A percentile compares a stretch with the other conserved stretches of the same genome.
phyloP scores from a whole-genome alignment of 2,329 filamentous ascomycete species.

The Cladosporium austrohemisphaericum region DNA sequence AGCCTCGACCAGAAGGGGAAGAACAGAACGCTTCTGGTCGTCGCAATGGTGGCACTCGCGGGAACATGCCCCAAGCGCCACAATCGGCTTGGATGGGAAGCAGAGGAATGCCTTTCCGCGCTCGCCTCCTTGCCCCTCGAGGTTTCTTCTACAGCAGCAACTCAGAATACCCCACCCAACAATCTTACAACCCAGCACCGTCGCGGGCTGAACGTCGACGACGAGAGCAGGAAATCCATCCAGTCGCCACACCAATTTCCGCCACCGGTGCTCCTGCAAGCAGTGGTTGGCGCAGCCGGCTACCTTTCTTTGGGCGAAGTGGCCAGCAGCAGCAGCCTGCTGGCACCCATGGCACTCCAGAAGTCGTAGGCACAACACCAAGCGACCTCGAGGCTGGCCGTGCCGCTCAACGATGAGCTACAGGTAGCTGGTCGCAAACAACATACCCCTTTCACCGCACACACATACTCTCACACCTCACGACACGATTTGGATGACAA shows the following conservation, averaged over 20 bases:
- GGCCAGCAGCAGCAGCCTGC: conserved; percentile 10
- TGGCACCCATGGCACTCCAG: conserved; percentile 19
- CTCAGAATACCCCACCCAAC: conserved; percentile 5
- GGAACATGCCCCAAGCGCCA: conserved; percentile 25
- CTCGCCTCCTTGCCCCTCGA: conserved; percentile 25
- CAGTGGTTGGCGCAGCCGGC: conserved; percentile 23
- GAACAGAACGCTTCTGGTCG: conserved; percentile 14
- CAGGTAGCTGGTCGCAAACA: too few relatives aligned
- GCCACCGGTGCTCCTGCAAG: not conserved
- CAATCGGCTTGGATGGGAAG: conserved; percentile 28
- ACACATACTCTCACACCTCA: too few relatives aligned
- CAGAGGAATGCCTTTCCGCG: conserved; percentile 24
- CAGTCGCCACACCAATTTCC: conserved; percentile 2
- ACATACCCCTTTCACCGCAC: too few relatives aligned
- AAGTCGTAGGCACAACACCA: conserved; percentile 22
- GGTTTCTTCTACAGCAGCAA: conserved; percentile 25
- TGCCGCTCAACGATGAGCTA: conserved; percentile 6
- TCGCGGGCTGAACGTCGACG: conserved; percentile 14
- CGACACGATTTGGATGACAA: too few relatives aligned
- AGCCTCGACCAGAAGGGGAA: conserved; percentile 67
- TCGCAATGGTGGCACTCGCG: conserved; percentile 12
- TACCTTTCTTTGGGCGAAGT: conserved; percentile 27
- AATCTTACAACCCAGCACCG: conserved; percentile 11
- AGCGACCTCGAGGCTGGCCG: conserved; percentile 29
- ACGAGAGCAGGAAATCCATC: conserved; percentile 13